Evolutionary conservation across 768 basidiomycete species (phyloP), one percentile per base, ranked within the genome.

Genomic region (Mycena polygramma): DNA sequence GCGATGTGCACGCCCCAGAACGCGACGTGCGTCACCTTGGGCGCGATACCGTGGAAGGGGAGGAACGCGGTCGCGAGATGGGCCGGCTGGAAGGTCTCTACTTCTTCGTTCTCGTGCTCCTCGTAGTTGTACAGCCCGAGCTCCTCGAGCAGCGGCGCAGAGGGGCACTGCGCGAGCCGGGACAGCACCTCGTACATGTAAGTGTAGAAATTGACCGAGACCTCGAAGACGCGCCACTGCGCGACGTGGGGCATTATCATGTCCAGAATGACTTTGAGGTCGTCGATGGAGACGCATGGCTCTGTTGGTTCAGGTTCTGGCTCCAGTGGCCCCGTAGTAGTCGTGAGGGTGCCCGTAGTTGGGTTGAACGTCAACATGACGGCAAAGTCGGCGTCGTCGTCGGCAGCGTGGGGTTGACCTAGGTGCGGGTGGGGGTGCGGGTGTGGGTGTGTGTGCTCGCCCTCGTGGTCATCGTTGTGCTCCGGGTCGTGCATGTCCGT

Each of bases 1-100:
- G 90, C 85, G 41, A 94, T 77, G 70, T 92, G 92, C 7, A 93
- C 89, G 46, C 91, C 92, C 89, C 90, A 92, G 35, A 94, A 81
- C 13, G 81, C 80, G 41, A 88, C 78, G 6, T 79, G 74, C 22
- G 77, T 79, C 17, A 94, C 80, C 10, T 81, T 83, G 1, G 93
- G 93, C 20, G 84, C 84, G 30, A 86, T 84, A 4, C 87, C 83
- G 63, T 88, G 83, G 74, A 93, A 90, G 20, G 88, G 83, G 14
- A 84, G 79, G 71, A 85, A 84, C 24, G 79, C 79, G 13, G 79
- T 81, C 52, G 77, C 79, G 54, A 88, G 81, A 22, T 82, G 79
- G 20, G 79, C 77, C 6, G 85, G 84, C 5, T 71, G 68, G 79
- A 90, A 88, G 7, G 64, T 66, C 3, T 81, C 82, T 45, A 36